Conservation (phyloP, 1,139 yeast genomes). For the Protomyces arabidopsidicola region DNA sequence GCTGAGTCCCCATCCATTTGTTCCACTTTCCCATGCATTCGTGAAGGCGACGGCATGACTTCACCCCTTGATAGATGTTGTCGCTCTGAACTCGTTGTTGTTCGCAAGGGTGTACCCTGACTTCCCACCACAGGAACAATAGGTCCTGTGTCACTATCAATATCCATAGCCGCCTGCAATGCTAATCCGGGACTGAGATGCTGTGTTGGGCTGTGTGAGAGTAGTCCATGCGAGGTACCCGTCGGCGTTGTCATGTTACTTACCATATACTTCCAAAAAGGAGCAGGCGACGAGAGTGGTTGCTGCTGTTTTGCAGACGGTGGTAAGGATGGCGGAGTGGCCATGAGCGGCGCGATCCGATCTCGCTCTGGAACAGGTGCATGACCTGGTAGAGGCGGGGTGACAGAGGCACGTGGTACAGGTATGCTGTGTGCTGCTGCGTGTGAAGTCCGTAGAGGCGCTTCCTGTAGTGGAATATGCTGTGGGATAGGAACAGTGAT, state of each 20-base stretch:
- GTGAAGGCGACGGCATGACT: not conserved
- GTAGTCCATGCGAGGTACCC: conserved; percentile 3
- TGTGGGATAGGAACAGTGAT: not conserved
- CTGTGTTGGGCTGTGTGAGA: not conserved
- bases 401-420: not conserved
- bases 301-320: conserved; percentile 14
- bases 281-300: conserved; percentile 41
- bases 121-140: not conserved
- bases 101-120: not conserved
- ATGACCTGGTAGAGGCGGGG: not conserved
- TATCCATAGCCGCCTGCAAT: not conserved
- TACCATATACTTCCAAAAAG: conserved; percentile 44
- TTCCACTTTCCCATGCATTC: not conserved
- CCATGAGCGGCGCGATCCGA: conserved; percentile 7
- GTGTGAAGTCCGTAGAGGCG: not conserved
- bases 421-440: not conserved
- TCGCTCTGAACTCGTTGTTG: not conserved
- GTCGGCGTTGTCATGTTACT: conserved; percentile 27
- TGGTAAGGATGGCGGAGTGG: conserved; percentile 21
- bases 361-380: not conserved
- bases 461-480: not conserved
- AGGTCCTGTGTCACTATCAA: not conserved
- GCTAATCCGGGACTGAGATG: not conserved
- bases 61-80: not conserved
- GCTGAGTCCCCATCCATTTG: not conserved